These are phyloP conservation scores for Groenewaldozyma tartarivorans DNA, from an alignment of 805 yeast genomes.

Conservation along the genomic window DNA sequence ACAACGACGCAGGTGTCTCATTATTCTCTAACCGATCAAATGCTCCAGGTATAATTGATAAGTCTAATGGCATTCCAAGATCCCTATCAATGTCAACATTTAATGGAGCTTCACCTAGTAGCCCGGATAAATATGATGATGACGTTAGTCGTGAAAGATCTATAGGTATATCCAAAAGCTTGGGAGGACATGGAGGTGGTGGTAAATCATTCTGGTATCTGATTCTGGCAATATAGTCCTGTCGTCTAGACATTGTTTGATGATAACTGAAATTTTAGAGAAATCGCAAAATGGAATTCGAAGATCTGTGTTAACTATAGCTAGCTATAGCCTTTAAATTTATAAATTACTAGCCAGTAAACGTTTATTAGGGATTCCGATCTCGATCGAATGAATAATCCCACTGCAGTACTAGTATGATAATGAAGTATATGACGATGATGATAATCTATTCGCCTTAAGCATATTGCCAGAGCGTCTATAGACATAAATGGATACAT, in stretches of 20 bases:
- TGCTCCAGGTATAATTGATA: constrained; percentile 55
- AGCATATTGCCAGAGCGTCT: too few relatives aligned
- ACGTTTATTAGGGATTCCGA: too few relatives aligned
- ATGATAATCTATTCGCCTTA: too few relatives aligned
- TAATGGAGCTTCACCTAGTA: constrained; percentile 64
- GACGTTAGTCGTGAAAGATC: constrained; percentile 39
- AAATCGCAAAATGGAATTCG: too few relatives aligned
- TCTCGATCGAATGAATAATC: too few relatives aligned
- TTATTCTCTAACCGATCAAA: constrained; percentile 50
- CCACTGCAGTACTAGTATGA: too few relatives aligned
- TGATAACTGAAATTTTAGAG: too few relatives aligned
- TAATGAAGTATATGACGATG: too few relatives aligned
- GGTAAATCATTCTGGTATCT: constrained; percentile 83
- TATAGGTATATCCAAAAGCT: constrained; percentile 49
- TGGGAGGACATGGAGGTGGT: constrained; percentile 89
- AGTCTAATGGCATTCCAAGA: constrained; percentile 70
- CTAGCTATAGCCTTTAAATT: too few relatives aligned
- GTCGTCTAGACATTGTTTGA: constrained; percentile 22
- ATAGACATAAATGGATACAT: too few relatives aligned
- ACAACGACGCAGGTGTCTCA: neutral
- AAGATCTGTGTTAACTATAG: too few relatives aligned
- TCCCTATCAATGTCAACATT: constrained; percentile 42
- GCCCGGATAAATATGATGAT: constrained; percentile 52
- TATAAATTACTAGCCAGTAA: too few relatives aligned
- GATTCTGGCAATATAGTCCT: constrained; percentile 52